Conservation (phyloP, 345 rosid genomes). For the Arabis hirsuta region DNA sequence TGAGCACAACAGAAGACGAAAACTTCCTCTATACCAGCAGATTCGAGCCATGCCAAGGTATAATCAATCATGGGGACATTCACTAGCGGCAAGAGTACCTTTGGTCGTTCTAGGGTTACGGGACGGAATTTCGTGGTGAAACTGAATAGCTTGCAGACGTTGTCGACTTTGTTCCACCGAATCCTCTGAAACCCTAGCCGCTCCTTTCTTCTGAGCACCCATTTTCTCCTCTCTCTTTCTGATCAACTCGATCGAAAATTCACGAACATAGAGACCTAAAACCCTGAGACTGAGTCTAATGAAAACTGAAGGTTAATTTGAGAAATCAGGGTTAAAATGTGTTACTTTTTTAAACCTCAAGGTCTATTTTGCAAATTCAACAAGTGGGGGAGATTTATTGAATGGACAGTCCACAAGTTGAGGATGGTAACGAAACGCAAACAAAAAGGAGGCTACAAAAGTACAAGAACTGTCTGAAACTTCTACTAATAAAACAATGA, state of each 20-base stretch:
- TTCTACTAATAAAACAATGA: constrained; percentile 18
- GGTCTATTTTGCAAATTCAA: constrained; percentile 16
- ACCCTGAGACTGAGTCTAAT: constrained; percentile 22
- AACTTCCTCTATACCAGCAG: constrained; percentile 88
- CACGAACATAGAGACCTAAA: constrained; percentile 20
- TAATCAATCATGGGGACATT: constrained; percentile 91
- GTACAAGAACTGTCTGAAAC: constrained; percentile 13
- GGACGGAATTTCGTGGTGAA: constrained; percentile 96
- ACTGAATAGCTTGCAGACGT: constrained; percentile 87
- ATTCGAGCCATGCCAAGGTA: constrained; percentile 91
- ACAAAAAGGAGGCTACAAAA: constrained; percentile 2
- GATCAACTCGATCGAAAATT: constrained; percentile 17
- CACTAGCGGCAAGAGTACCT: constrained; percentile 80
- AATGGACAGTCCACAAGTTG: not conserved
- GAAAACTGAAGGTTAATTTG: not conserved
- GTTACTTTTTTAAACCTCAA: not conserved
- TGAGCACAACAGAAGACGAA: constrained; percentile 96
- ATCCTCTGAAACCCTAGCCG: constrained; percentile 72
- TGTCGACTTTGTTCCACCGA: constrained; percentile 64
- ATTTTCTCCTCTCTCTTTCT: constrained; percentile 31
- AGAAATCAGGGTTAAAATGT: not conserved
- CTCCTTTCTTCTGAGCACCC: constrained; percentile 73
- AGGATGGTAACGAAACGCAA: not conserved
- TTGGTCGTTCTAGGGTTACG: constrained; percentile 95
- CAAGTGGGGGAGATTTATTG: constrained; percentile 12